phyloP scores from a whole-genome alignment of 2,329 filamentous ascomycete genomes.

The Cyphellophora attinorum region DNA sequence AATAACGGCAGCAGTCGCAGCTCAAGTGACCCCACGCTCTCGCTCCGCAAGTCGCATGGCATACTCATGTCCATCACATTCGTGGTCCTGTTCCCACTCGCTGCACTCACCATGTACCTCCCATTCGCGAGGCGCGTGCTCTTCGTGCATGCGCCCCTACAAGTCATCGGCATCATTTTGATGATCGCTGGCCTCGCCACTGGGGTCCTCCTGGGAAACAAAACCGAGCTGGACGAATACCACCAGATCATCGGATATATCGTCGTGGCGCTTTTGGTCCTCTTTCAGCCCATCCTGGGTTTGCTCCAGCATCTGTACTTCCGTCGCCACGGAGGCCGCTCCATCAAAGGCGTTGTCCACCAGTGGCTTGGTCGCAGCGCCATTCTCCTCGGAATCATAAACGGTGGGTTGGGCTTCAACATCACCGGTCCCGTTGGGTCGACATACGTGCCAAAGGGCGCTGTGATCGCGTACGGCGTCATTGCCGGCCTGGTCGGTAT shows the following conservation, averaged over 20 bases:
- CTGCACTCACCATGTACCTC: conserved; percentile 25
- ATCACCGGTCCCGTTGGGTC: conserved; percentile 30
- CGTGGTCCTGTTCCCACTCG: conserved; percentile 30
- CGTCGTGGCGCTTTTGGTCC: conserved; percentile 40
- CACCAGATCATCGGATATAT: conserved; percentile 48
- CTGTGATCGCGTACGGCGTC: conserved; percentile 40
- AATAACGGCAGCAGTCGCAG: conserved; percentile 2
- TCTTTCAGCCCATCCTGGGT: conserved; percentile 47
- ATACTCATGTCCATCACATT: conserved; percentile 35
- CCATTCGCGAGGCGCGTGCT: conserved; percentile 32
- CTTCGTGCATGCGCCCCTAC: conserved; percentile 35
- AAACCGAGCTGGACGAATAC: conserved; percentile 28
- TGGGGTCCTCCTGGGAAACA: conserved; percentile 39
- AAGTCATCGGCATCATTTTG: conserved; percentile 38
- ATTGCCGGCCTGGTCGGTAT: conserved; percentile 39
- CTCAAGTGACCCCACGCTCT: conserved; percentile 6
- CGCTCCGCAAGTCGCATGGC: conserved; percentile 11
- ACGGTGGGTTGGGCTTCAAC: conserved; percentile 46
- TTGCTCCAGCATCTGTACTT: conserved; percentile 42
- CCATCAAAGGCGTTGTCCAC: conserved; percentile 34
- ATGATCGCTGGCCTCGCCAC: conserved; percentile 41
- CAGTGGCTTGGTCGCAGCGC: conserved; percentile 46
- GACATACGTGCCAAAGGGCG: conserved; percentile 21
- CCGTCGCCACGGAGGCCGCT: conserved; percentile 30
- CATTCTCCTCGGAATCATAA: conserved; percentile 45